Evolutionary conservation across 345 rosid species (phyloP).

Genomic region (Camelina hispida): DNA sequence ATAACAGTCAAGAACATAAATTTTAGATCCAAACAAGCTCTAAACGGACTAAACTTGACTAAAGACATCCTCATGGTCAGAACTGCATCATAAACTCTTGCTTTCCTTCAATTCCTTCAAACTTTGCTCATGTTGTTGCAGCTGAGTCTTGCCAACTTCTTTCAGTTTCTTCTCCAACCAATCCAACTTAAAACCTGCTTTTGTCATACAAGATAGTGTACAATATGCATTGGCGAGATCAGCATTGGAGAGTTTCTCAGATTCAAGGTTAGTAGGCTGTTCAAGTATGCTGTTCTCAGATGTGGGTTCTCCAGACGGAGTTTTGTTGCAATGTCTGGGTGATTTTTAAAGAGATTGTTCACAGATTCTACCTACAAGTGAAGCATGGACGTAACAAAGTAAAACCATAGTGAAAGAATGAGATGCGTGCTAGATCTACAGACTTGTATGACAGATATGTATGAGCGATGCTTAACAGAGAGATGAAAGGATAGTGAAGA

Average conservation of each 20-base stretch:
- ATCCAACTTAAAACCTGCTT: background rate
- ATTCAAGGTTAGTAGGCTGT: background rate
- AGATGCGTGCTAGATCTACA: no score
- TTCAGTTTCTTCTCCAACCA: background rate
- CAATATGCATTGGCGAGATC: background rate
- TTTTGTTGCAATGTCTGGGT: background rate
- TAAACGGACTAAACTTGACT: no score
- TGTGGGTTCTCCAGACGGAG: background rate
- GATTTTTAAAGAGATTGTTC: background rate
- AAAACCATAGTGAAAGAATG: no score
- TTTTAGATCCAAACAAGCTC: no score
- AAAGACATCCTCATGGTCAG: no score
- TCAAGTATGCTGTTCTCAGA: background rate
- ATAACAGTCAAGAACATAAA: no score
- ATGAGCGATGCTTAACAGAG: no score
- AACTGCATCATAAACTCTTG: no score
- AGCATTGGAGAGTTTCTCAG: background rate
- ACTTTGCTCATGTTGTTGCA: background rate
- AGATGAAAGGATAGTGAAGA: no score
- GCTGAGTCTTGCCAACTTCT: background rate
- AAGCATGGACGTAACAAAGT: background rate
- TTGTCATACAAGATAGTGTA: background rate
- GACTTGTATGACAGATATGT: no score
- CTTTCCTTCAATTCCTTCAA: no score
- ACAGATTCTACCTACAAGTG: background rate